Conservation (phyloP, 1,284 basidiomycete genomes). For the Tylopilus orsonianus region DNA sequence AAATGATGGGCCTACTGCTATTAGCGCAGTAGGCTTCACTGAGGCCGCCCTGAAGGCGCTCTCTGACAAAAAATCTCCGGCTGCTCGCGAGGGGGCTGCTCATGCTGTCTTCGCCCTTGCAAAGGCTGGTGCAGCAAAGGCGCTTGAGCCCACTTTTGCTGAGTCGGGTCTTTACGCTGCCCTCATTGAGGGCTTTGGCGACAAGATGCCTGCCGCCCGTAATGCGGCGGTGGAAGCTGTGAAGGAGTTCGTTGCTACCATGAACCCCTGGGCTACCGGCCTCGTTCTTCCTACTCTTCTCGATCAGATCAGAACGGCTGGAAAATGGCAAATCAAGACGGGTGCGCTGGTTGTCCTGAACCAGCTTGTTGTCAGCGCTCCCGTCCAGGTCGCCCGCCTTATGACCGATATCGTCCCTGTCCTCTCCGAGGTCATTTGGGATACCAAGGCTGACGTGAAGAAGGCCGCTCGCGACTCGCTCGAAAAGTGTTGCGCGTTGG, state of each 20-base stretch:
- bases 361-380: constrained; percentile 86
- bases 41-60: constrained; percentile 86
- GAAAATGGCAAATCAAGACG: constrained; percentile 99
- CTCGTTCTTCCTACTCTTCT: constrained; percentile 90
- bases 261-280: constrained; percentile 89
- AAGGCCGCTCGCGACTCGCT: constrained; percentile 96
- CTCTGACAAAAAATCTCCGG: constrained; percentile 87
- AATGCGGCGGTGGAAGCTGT: constrained; percentile 87
- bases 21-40: constrained; percentile 75
- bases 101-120: constrained; percentile 71
- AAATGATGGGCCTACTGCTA: constrained; percentile 85
- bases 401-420: constrained; percentile 97
- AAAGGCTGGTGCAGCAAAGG: constrained; percentile 77
- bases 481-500: constrained; percentile 88
- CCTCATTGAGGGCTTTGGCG: constrained; percentile 90
- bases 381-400: constrained; percentile 83
- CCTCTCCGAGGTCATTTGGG: constrained; percentile 97
- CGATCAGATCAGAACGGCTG: constrained; percentile 92
- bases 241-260: constrained; percentile 73
- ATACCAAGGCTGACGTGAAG: constrained; percentile 99
- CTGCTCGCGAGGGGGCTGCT: constrained; percentile 83
- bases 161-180: constrained; percentile 82
- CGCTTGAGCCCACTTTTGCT: constrained; percentile 89
- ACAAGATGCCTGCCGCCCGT: constrained; percentile 87
- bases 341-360: constrained; percentile 86